A percentile compares a stretch with the other conserved stretches of the same genome.
These are phyloP conservation scores for Hypoxylon sp. DNA, from an alignment of 2,329 filamentous ascomycete species.

Conservation along the genomic window DNA sequence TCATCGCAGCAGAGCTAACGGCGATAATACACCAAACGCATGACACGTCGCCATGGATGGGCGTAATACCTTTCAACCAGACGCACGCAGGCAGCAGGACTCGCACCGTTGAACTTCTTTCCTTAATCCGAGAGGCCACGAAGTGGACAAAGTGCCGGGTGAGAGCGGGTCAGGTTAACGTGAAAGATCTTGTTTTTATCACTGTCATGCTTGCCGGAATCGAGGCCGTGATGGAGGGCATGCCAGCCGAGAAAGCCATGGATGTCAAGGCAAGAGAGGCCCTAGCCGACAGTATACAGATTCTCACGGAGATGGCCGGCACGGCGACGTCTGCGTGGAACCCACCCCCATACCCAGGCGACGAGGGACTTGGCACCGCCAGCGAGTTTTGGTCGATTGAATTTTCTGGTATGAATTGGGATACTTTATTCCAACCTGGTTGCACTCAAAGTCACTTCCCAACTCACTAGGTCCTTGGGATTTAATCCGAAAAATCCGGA, in stretches of 20 bases:
- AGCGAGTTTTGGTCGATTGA: constrained; percentile 29
- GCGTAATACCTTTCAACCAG: constrained; percentile 15
- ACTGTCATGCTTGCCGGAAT: constrained; percentile 13
- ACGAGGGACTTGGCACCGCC: constrained; percentile 10
- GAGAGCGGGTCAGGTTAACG: constrained; percentile 10
- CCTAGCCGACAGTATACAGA: constrained; percentile 2
- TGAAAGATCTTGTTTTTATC: constrained; percentile 22
- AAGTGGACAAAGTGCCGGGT: constrained; percentile 13
- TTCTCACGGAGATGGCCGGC: constrained; percentile 11
- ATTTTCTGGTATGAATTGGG: constrained; percentile 25
- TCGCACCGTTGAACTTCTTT: constrained; percentile 9
- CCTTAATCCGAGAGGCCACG: constrained; percentile 3
- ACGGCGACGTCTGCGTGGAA: constrained; percentile 5
- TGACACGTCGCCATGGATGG: constrained; percentile 19
- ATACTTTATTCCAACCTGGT: constrained; percentile 3
- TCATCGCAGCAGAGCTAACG: constrained; percentile 19
- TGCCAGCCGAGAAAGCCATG: constrained; percentile 9
- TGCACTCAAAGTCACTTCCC: neutral
- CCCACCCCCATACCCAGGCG: neutral
- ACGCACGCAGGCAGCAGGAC: constrained; percentile 12
- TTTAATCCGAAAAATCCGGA: neutral
- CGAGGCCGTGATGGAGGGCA: constrained; percentile 15
- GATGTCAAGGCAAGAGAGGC: constrained; percentile 7
- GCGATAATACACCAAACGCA: constrained; percentile 15
- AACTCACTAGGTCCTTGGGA: neutral